A percentile compares a stretch with the other conserved stretches of the same genome.
Evolutionary conservation across 169 alveolate genomes (phyloP).

Genomic region (Hepatocystis sp.): DNA sequence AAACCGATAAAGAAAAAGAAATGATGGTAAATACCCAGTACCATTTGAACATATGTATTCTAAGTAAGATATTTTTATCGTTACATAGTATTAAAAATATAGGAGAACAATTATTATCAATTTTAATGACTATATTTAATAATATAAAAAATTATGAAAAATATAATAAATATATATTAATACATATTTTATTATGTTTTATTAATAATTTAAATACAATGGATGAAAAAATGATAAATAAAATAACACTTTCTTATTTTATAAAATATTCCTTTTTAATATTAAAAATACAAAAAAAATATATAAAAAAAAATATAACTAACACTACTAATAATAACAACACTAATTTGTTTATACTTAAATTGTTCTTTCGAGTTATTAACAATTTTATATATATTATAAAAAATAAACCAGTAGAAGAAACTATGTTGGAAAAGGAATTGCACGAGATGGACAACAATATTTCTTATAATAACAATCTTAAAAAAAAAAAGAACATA

Average conservation of each 20-base stretch:
- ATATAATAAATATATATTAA: slow-evolving; percentile 25
- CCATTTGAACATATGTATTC: slow-evolving; percentile 12
- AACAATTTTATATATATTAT: too few relatives aligned
- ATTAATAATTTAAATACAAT: slow-evolving; percentile 10
- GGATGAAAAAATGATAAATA: background rate
- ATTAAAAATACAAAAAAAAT: slow-evolving; percentile 18
- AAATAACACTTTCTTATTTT: slow-evolving; percentile 6
- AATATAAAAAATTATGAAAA: slow-evolving; percentile 8
- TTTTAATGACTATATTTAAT: slow-evolving; percentile 28
- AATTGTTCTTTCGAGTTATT: background rate
- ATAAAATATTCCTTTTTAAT: slow-evolving; percentile 27
- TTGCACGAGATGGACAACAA: too few relatives aligned
- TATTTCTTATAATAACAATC: too few relatives aligned
- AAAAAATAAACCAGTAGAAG: background rate
- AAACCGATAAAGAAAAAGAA: background rate
- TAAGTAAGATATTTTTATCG: slow-evolving; percentile 6
- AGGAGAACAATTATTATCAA: slow-evolving; percentile 19
- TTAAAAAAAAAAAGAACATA: too few relatives aligned
- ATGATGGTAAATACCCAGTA: background rate
- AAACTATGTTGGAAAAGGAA: too few relatives aligned
- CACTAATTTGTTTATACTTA: background rate
- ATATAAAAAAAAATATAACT: background rate
- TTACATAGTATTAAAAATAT: slow-evolving; percentile 22
- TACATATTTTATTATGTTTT: slow-evolving; percentile 32
- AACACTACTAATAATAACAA: background rate